Evolutionary conservation across 2,329 filamentous ascomycete species (phyloP), one percentile per base, ranked within the genome.

Genomic region (Chaetothyriales sp.): DNA sequence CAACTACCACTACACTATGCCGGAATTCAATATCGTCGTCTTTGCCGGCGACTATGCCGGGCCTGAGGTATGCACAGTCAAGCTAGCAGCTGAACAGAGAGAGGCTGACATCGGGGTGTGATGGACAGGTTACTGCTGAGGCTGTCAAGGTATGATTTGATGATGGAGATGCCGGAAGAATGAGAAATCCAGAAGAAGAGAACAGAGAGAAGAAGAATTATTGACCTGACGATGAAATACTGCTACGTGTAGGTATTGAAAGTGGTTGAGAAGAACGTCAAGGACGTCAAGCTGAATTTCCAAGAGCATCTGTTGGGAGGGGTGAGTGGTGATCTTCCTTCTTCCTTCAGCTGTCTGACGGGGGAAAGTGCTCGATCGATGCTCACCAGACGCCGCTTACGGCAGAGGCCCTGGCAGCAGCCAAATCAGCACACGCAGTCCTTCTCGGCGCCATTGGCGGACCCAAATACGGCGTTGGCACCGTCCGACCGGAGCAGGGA

Each of bases 381-480:
- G 81, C 80, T 18, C 80, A 80, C 63, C 86, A 86, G 61, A 77
- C 72, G 26, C 81, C 90, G 26, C 74, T 96, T 55, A 94, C 88
- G 49, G 81, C 92, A 60, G 80, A 84, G 62, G 86, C 88, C 55
- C 83, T 96, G 61, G 72, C 72, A 12, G 88, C 87, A 36, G 88
- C 87, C 59, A 89, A 93, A 69, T 73, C 77, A 48, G 88, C 89
- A 57, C 84, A 95, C 68, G 90, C 89, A 42, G 84, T 96, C 53
- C 81, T 96, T 53, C 81, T 96, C 50, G 90, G 89, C 59, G 87
- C 90, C 60, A 93, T 96, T 63, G 90, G 90, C 60, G 90, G 90
- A n/a, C 90, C 92, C 36, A 80, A 95, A 86, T 96, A 89, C 87
- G 89, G 89, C 55, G 92, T 87, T 28, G 86, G 86, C 59, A 71